Evolutionary conservation across 495 filamentous ascomycete species (phyloP), one percentile per base, ranked within the genome.

Genomic region (Trichoderma reesei): DNA sequence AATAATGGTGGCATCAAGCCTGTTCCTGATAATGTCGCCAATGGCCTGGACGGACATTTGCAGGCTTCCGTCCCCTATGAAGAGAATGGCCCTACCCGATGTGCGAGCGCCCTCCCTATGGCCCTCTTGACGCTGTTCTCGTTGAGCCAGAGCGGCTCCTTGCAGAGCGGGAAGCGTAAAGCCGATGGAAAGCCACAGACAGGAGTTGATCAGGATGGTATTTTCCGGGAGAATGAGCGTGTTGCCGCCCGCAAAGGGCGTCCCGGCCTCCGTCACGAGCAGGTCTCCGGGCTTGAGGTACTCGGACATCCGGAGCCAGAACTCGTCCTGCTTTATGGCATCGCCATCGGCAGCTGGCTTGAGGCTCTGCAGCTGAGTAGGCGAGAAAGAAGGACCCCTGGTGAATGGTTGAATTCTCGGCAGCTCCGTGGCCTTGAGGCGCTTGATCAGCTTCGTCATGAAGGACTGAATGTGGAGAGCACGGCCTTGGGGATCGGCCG

Each of bases 31-130:
- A 75, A 91, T 90, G 20, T 87, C 89, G 66, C 85, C 86, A 56
- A 93, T 64, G 70, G 90, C 88, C 72, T 92, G 90, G 5, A 82
- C 82, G 1, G 88, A 91, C 66, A 92, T 77, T 69, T 93, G 88
- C 64, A 90, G 83, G 66, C 84, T 87, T 37, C 90, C 90, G 67
- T 93, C 90, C 42, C 90, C 90, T 26, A 89, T 88, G 66, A 90
- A 90, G 34, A 93, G 76, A 41, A 92, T 83, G 5, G 85, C 85
- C 38, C 87, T 80, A 11, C 37, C 37, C 9, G 36, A 39, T n/a
- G 14, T 18, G 14, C 39, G 16, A 3, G 16, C 8, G 16, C 20
- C 51, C 51, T 56, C 26, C 1, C 2, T 18, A 3, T 2, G 1
- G 16, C 37, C 36, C 1, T 10, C 36, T n/a, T 41, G 39, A 26